Base-by-base conservation (phyloP, 2,329 filamentous ascomycete species). In the Lachnellula arida region DNA sequence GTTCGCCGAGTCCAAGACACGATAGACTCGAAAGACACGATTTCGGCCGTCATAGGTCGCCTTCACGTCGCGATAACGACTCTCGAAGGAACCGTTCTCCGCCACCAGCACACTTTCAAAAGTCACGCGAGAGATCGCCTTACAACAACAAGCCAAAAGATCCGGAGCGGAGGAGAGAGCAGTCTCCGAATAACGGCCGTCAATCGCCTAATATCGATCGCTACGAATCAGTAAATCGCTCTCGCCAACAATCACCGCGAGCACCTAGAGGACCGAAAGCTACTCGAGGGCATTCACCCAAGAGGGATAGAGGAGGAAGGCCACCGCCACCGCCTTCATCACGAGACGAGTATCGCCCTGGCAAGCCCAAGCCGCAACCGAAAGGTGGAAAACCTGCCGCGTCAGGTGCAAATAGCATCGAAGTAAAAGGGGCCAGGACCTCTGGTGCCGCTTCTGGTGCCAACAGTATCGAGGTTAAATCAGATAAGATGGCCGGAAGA, bases 391-490 rank as follows among this genome's bases (percentile, higher is more conserved):
- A 51, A 51, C 56, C 61, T 28, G 48, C 57, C 46, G 62, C 63
- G 22, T 69, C 70, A 9, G 67, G 68, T 25, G 60, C 67, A 39
- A 72, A 71, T 52, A 70, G 62, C 49, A 65, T 70, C 22, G 68
- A 72, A 54, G 67, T 68, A 19, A 66, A 63, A 44, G 52, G 59
- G n/a, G 42, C 46, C 23, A 62, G 62, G 54, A 46, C 60, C 32
- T 58, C 65, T 59, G 49, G 64, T 23, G 54, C 66, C 47, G 65
- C 65, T 5, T 72, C 71, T 35, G 69, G 69, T 43, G 63, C 68
- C 12, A 73, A 72, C 52, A 71, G 67, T 54, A 64, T 70, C 40
- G 70, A 72, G 55, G 69, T 70, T 8, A 69, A 67, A 54, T 59
- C 63, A 35, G 65, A 67, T 46, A 71, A 69, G 55, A 73, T 73